These are phyloP conservation scores for Marasmius oreades DNA, from an alignment of 1,284 basidiomycete genomes.

Conservation along the genomic window DNA sequence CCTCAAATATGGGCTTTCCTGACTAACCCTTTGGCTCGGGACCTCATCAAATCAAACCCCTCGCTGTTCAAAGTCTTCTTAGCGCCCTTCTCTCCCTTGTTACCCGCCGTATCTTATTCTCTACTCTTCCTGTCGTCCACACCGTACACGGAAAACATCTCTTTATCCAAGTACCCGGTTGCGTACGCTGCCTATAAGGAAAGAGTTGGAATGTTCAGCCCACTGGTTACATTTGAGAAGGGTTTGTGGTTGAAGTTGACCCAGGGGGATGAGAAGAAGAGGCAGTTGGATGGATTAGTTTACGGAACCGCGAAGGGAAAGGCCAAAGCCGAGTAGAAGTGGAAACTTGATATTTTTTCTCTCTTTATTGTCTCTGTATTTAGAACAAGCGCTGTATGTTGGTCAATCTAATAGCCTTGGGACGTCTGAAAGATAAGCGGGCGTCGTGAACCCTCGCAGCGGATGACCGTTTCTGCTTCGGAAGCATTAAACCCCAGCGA, in stretches of 20 bases:
- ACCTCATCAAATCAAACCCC: neutral
- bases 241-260: slow-evolving; percentile 22
- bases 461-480: too few species aligned
- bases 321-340: slow-evolving; percentile 3
- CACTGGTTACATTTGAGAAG: slow-evolving; percentile 28
- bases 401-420: too few species aligned
- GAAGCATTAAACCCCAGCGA: neutral
- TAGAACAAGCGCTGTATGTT: neutral
- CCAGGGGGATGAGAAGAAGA: slow-evolving; percentile 18
- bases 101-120: slow-evolving; percentile 58
- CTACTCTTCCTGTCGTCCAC: slow-evolving; percentile 75
- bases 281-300: slow-evolving; percentile 26
- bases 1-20: slow-evolving; percentile 21
- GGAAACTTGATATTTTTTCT: too few species aligned
- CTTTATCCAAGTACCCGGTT: slow-evolving; percentile 68
- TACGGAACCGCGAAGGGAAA: slow-evolving; percentile 27
- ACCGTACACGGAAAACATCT: slow-evolving; percentile 77
- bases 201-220: slow-evolving; percentile 15
- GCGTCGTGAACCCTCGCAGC: too few species aligned
- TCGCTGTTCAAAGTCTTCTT: slow-evolving; percentile 16
- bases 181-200: slow-evolving; percentile 7
- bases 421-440: too few species aligned
- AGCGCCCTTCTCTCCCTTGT: slow-evolving; percentile 37
- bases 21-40: neutral
- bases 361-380: too few species aligned